Conservation (phyloP, 495 filamentous ascomycete genomes). For the Xylaria intraflava region DNA sequence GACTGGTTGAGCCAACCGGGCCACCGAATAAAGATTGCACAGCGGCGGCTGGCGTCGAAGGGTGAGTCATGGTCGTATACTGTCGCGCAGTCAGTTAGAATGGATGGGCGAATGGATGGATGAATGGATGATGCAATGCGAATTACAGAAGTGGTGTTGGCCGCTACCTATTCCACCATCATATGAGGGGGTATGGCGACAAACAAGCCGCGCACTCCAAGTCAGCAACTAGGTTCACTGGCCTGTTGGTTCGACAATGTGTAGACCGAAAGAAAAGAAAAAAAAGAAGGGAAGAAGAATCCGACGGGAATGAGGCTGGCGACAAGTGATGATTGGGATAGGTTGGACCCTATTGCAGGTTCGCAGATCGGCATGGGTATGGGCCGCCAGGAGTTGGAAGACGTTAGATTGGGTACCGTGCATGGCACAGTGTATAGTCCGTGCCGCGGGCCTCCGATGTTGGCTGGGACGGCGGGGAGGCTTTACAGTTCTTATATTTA, state of each 20-base stretch:
- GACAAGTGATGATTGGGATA: not conserved
- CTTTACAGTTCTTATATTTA: too few relatives aligned
- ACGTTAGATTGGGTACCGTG: too few relatives aligned
- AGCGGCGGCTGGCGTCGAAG: conserved; percentile 16
- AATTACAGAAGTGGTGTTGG: not conserved
- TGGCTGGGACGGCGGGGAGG: too few relatives aligned
- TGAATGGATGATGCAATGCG: not conserved
- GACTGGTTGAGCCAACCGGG: conserved; percentile 10
- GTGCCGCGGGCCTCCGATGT: too few relatives aligned
- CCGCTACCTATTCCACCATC: conserved; percentile 4
- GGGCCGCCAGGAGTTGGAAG: not conserved
- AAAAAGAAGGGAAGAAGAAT: not conserved
- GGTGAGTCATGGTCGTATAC: conserved; percentile 18
- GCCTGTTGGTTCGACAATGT: not conserved
- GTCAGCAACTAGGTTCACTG: not conserved
- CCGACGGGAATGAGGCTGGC: not conserved
- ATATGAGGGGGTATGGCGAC: conserved; percentile 1
- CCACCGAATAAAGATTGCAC: conserved; percentile 27
- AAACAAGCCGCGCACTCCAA: not conserved
- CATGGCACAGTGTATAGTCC: not conserved
- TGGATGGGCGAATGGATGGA: too few relatives aligned
- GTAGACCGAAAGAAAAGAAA: not conserved
- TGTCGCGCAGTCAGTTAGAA: not conserved
- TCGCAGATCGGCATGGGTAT: not conserved
- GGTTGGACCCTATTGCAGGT: not conserved